phyloP scores from a whole-genome alignment of 2,329 filamentous ascomycete genomes.

The Phoma herbarum region DNA sequence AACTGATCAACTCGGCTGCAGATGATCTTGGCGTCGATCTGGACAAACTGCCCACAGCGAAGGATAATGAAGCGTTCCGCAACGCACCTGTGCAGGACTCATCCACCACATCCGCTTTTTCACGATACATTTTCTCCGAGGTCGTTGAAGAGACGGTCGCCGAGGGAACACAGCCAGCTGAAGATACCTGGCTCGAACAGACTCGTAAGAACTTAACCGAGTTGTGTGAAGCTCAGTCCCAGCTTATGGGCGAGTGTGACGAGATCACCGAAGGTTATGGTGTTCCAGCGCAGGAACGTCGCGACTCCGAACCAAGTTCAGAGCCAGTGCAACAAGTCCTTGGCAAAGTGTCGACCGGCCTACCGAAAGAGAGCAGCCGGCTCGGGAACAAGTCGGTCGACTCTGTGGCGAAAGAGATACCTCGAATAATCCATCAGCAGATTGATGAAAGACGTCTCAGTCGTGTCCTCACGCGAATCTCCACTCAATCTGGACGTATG shows the following conservation, averaged over 20 bases:
- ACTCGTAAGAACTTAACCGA: constrained; percentile 32
- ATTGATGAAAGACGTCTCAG: constrained; percentile 18
- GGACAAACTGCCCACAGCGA: constrained; percentile 28
- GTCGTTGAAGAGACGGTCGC: constrained; percentile 12
- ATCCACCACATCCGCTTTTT: constrained; percentile 12
- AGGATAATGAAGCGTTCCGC: constrained; percentile 39
- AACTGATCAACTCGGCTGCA: constrained; percentile 49
- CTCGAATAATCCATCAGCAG: constrained; percentile 23
- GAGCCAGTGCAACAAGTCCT: constrained; percentile 24
- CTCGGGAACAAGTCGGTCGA: constrained; percentile 33
- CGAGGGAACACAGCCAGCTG: constrained; percentile 19
- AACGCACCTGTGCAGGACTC: constrained; percentile 33
- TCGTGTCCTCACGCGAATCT: constrained; percentile 25
- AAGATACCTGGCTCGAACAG: constrained; percentile 32
- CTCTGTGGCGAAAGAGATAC: constrained; percentile 27
- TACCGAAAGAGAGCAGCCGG: constrained; percentile 20
- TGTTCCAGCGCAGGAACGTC: constrained; percentile 25
- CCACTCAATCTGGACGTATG: constrained; percentile 24
- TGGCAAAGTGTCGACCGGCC: constrained; percentile 19
- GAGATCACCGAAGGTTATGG: constrained; percentile 40
- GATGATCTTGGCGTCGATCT: constrained; percentile 49
- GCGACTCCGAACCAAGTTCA: constrained; percentile 5
- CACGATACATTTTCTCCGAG: neutral
- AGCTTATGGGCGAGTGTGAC: constrained; percentile 41
- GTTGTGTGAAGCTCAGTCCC: constrained; percentile 33